Evolutionary conservation across 192 early-diverging fungal genomes (phyloP), one percentile per base, ranked within the genome.

Genomic region (Entomortierella beljakovae): DNA sequence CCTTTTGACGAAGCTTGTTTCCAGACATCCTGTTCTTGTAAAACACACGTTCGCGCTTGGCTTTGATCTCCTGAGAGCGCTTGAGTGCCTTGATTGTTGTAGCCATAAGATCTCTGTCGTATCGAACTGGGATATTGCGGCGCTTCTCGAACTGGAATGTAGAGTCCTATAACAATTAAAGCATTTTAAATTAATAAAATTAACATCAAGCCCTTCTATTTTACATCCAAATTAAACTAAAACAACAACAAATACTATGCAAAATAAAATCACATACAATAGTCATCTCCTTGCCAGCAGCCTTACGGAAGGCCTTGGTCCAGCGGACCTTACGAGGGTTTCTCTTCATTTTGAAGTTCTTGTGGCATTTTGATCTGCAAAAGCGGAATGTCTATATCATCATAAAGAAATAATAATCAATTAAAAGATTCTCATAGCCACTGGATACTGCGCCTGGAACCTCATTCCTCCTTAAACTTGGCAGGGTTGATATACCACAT

Each of bases 261-360:
- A 46, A 46, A 63, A 37, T 28, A 18, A 20, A 9, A 33, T 10
- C 23, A 90, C 90, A 61, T 92, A 93, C 96, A 67, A 99, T 97
- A 5, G 93, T 90, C 98, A 99, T 99, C 87, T 99, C 98, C 87
- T 99, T 99, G 81, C 98, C 98, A 18, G 95, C 94, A 16, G 98
- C 92, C 82, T 94, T 94, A 66, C 98, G 89, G 95, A 99, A 99
- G 11, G 98, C 97, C 91, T 99, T 99, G 61, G 98, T 99, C 98
- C 98, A 99, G 70, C 92, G 89, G 62, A 99, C 96, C 91, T 99
- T 99, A 73, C 98, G 90, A 37, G 98, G 98, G 88, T 99, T 98
- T 48, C 98, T 92, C 91, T 98, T 98, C 94, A 99, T 97, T 83
- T 99, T 99, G 87, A 99, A 99, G 87, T 97, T 98, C 81, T 94